Evolutionary conservation across 2,329 filamentous ascomycete species (phyloP), one percentile per base, ranked within the genome.

Genomic region (Neonectria faginata): DNA sequence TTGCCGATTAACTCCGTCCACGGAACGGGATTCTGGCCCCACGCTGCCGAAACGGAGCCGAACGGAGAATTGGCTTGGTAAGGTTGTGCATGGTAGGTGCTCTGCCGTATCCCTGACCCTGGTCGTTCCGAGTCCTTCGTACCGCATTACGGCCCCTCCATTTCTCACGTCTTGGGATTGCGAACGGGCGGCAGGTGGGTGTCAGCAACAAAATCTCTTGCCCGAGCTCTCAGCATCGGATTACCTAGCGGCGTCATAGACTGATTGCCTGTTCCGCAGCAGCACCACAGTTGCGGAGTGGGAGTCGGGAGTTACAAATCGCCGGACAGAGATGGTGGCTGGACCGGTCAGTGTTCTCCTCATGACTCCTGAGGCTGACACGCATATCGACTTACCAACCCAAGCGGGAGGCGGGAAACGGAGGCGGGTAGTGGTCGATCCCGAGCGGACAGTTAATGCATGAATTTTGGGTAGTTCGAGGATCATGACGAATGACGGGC

Each of bases 1-100:
- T 66, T 36, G 67, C 70, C 72, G 67, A 70, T 58, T 73, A 73
- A 73, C 67, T 74, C 72, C 72, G 72, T 60, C 7, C 44, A 54
- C 18, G 22, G 12, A 5, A 11, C 42, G 33, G 42, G 50, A 57
- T 51, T 39, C 63, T 31, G 27, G 16, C 57, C 44, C 31, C 16
- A 45, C 31, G 25, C 50, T 53, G 67, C 70, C 70, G 70, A 71
- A 55, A 50, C 70, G 70, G 70, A 64, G 56, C 70, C 70, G 70
- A 67, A 53, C 50, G 20, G 56, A 58, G 27, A 31, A 45, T 20
- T 44, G 27, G 25, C 50, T 53, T 31, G 9, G 42, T 20, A 5
- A 25, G 16, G 25, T 12, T 11, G 16, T 25, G 53, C 25, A 45
- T 31, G 39, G 39, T 42, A 39, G 16, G 12, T 20, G 29, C 22